Conservation (phyloP, 305 asterid species). For the Fraxinus platypoda region DNA sequence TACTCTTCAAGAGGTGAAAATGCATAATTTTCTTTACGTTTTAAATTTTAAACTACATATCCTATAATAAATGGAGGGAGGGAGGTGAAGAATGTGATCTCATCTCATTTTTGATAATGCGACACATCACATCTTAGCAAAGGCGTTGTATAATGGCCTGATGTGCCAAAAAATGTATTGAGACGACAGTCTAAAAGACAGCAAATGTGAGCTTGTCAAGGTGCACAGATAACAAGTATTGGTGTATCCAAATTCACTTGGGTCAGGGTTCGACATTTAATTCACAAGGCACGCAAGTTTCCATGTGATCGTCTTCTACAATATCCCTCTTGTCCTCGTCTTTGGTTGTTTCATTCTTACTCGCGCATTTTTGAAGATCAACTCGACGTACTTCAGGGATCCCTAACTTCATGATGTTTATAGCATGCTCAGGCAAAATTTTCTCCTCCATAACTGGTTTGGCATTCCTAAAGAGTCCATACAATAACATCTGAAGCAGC, state of each 20-base stretch:
- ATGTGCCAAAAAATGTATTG: background rate
- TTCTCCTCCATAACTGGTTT: slow-evolving; percentile 26
- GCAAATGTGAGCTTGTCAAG: background rate
- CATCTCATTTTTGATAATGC: background rate
- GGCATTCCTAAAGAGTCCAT: slow-evolving; percentile 41
- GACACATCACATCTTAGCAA: background rate
- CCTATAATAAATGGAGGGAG: background rate
- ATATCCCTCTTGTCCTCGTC: background rate
- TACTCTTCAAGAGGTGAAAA: background rate
- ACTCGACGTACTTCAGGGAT: background rate
- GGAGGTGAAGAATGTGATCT: background rate
- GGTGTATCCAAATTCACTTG: background rate
- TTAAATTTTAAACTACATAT: background rate
- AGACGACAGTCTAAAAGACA: background rate
- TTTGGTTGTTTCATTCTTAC: background rate
- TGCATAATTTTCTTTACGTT: background rate
- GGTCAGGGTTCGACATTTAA: background rate
- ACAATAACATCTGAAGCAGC: slow-evolving; percentile 49
- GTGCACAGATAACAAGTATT: background rate
- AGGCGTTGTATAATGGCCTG: background rate
- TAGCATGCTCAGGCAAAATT: slow-evolving; percentile 11
- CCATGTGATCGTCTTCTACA: background rate
- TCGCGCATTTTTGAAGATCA: background rate
- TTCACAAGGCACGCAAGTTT: background rate
- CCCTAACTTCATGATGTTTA: background rate